Percentiles rank a stretch among this genome's conserved stretches.
These are phyloP conservation scores for Mentha longifolia DNA, from an alignment of 257 asterid species.

Conservation along the genomic window DNA sequence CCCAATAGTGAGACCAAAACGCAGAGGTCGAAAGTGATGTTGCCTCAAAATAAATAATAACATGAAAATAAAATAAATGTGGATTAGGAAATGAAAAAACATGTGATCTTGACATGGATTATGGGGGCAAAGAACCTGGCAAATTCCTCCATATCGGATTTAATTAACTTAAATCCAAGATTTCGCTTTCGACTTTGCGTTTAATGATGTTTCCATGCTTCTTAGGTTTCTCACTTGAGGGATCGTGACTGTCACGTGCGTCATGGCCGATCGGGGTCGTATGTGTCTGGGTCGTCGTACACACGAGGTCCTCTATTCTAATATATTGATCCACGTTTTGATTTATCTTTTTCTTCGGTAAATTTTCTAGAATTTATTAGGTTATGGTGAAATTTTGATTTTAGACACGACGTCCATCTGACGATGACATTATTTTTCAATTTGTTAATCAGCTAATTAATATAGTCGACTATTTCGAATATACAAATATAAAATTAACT, in stretches of 20 bases:
- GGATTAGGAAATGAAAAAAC: conserved; percentile 23
- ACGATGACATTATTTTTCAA: no score
- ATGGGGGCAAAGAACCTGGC: conserved; percentile 47
- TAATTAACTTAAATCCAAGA: conserved; percentile 31
- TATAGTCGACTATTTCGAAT: no score
- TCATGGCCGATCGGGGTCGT: background rate
- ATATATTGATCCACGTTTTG: background rate
- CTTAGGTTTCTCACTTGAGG: background rate
- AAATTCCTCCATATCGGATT: conserved; percentile 20
- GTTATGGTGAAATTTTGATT: no score
- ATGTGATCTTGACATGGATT: conserved; percentile 48
- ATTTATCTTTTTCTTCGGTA: no score
- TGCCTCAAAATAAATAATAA: conserved; percentile 28
- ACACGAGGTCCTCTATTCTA: background rate
- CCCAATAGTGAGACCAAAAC: conserved; percentile 48
- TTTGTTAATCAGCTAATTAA: no score
- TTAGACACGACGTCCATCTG: no score
- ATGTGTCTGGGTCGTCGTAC: background rate
- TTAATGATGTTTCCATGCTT: conserved; percentile 31
- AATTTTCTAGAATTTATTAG: no score
- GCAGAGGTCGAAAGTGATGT: conserved; percentile 38
- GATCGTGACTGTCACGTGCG: background rate
- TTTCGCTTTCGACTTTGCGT: conserved; percentile 38
- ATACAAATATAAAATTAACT: no score
- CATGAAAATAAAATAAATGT: conserved; percentile 5